Conservation (phyloP, 257 asterid species). For the Osmanthus fragrans region DNA sequence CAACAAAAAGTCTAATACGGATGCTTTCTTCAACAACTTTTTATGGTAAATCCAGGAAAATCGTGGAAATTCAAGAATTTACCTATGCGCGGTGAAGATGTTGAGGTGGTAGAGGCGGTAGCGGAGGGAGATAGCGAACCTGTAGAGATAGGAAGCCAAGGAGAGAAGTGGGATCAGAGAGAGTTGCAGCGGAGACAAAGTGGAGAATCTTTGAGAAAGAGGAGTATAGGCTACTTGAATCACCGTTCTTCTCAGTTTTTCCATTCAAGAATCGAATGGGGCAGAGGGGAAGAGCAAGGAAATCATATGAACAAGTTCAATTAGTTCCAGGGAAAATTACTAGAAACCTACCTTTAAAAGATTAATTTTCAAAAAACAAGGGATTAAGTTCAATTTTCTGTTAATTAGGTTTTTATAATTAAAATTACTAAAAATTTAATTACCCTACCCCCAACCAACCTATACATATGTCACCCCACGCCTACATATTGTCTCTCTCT, state of each 20-base stretch:
- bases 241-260: slow-evolving; percentile 55
- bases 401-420: no score
- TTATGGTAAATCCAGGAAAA: neutral
- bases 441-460: no score
- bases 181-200: slow-evolving; percentile 52
- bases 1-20: neutral
- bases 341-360: no score
- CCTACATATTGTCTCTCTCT: no score
- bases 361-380: no score
- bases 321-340: no score
- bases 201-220: slow-evolving; percentile 37
- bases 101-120: slow-evolving; percentile 50
- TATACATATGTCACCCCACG: no score
- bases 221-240: slow-evolving; percentile 69
- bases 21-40: neutral
- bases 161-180: slow-evolving; percentile 76
- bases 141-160: slow-evolving; percentile 60
- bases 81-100: slow-evolving; percentile 56
- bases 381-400: no score
- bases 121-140: slow-evolving; percentile 58
- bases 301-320: no score
- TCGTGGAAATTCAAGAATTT: neutral
- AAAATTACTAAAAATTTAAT: no score
- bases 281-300: slow-evolving; percentile 2
- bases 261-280: slow-evolving; percentile 41